These are phyloP conservation scores for Cadophora gregata DNA, from an alignment of 2,329 filamentous ascomycete species.

Conservation along the genomic window DNA sequence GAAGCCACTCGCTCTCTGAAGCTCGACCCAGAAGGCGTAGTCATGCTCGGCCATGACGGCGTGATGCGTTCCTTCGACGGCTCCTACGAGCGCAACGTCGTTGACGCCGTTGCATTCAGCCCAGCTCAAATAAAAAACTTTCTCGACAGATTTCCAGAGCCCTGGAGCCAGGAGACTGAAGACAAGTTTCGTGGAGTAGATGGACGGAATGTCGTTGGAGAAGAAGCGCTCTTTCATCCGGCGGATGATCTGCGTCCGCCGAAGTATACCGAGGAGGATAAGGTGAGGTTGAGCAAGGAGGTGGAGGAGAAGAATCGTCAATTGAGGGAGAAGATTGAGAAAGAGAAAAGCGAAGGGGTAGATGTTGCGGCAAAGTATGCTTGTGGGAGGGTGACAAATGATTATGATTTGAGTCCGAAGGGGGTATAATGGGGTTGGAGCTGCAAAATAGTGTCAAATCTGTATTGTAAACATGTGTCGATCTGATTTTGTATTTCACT, in stretches of 20 bases:
- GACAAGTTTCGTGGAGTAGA: slow-evolving; percentile 21
- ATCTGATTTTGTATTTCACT: too few relatives aligned
- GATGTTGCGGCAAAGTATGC: slow-evolving; percentile 18
- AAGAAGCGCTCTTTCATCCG: slow-evolving; percentile 16
- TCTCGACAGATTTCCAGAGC: background rate
- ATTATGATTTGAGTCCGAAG: slow-evolving; percentile 22
- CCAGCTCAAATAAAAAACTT: slow-evolving; percentile 17
- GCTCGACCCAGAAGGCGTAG: slow-evolving; percentile 9
- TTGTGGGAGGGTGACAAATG: slow-evolving; percentile 15
- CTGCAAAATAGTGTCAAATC: background rate
- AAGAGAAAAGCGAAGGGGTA: slow-evolving; percentile 17
- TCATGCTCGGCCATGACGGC: slow-evolving; percentile 14
- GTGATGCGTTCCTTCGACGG: slow-evolving; percentile 22
- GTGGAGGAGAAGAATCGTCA: slow-evolving; percentile 12
- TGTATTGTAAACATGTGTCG: too few relatives aligned
- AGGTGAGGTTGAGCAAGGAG: background rate
- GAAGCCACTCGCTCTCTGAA: slow-evolving; percentile 6
- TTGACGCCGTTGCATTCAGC: slow-evolving; percentile 20
- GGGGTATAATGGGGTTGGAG: background rate
- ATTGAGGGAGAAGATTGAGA: slow-evolving; percentile 19
- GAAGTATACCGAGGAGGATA: slow-evolving; percentile 18
- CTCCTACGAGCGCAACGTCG: slow-evolving; percentile 12
- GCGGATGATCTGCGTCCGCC: slow-evolving; percentile 10
- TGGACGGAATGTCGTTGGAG: slow-evolving; percentile 18
- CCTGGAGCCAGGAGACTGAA: slow-evolving; percentile 18